These are phyloP conservation scores for Eimeria acervulina DNA, from an alignment of 169 alveolate genomes.

Conservation along the genomic window DNA sequence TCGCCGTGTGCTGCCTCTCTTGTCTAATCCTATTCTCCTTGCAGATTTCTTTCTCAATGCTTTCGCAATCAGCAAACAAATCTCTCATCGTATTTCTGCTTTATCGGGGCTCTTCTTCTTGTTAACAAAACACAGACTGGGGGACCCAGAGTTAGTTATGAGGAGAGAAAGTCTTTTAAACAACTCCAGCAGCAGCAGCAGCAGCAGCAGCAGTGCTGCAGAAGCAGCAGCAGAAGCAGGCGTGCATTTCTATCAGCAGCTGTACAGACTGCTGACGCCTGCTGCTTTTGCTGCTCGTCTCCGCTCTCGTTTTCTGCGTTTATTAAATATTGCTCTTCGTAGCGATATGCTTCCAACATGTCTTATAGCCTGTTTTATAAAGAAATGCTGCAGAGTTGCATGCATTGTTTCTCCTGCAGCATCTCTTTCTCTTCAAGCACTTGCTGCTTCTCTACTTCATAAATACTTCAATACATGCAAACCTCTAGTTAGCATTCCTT, in stretches of 20 bases:
- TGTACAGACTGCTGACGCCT: conserved; percentile 72
- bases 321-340: conserved; percentile 46
- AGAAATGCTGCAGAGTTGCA: conserved; percentile 77
- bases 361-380: conserved; percentile 64
- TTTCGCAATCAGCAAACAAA: not conserved
- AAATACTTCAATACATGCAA: conserved; percentile 20
- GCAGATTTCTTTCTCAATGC: conserved; percentile 70
- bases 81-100: conserved; percentile 37
- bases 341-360: conserved; percentile 69
- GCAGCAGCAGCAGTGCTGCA: conserved; percentile 14
- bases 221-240: not conserved
- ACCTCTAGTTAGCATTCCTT: conserved; percentile 68
- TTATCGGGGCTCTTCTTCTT: conserved; percentile 76
- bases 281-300: conserved; percentile 41
- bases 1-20: not conserved
- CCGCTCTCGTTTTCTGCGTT: conserved; percentile 62
- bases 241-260: conserved; percentile 66
- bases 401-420: conserved; percentile 77
- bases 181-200: not conserved
- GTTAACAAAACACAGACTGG: conserved; percentile 78
- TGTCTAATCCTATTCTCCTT: conserved; percentile 78
- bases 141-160: conserved; percentile 64
- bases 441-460: conserved; percentile 56
- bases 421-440: conserved; percentile 44
- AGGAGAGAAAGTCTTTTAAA: not conserved